Base-by-base conservation (phyloP, 306 rosid genomes). In the Malus sieversii region DNA sequence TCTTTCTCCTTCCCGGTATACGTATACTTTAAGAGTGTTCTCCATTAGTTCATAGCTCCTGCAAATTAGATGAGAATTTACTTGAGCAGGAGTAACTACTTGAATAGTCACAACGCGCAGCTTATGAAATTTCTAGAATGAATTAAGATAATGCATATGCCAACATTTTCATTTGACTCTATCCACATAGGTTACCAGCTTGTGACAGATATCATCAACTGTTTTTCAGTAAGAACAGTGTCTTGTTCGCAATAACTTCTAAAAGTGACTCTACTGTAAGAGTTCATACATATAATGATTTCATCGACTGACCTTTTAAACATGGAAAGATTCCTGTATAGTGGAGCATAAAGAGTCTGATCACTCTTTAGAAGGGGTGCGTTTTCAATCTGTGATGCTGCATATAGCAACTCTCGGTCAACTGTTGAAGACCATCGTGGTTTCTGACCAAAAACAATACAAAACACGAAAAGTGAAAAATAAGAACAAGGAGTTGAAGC, bases 1-100 rank as follows among this genome's bases (percentile, higher is more conserved):
- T 35, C 77, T 92, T 62, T 84, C 85, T 73, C 99, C 99, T 82
- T 92, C 98, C 68, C 33, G 78, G 79, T 95, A 95, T 62, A 95
- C 74, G 60, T 79, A 95, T 68, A 95, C 92, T 84, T 90, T 92
- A 20, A 95, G 97, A 75, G 83, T 88, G 27, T 74, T 79, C 73
- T 95, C 99, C 99, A 95, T 95, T 81, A 92, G 82, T 75, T 92
- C 96, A 68, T 95, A 95, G 87, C 99, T 92, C 88, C 99, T 95
- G 83, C 78, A 75, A 72, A 74, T 55, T 23, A 38, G 60, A 48
- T 52, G 46, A 61, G 6, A 13, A 30, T 69, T 29, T 45, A 29
- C 44, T 63, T 83, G 76, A 65, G 82, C 61, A 38, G 30, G 20
- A 72, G 4, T 40, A 82, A 48, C n/a, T 68, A 71, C 72, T 73